Conservation (phyloP, 2,329 filamentous ascomycete species). For the Ploettnerulaceae sp. region DNA sequence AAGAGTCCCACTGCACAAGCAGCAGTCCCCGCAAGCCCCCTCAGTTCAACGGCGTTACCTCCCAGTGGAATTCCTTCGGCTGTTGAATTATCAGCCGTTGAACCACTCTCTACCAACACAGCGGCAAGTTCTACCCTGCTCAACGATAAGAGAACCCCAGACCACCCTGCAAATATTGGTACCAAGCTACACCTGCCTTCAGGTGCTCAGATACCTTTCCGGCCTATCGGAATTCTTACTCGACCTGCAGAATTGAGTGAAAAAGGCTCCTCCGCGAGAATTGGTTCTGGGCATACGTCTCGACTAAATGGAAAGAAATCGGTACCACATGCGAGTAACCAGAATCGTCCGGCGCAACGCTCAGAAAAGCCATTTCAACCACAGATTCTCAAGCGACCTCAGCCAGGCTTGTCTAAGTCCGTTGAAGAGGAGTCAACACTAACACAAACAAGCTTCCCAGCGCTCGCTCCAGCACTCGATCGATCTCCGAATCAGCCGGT, state of each 20-base stretch:
- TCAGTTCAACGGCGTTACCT: conserved; percentile 24
- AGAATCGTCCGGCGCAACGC: conserved; percentile 8
- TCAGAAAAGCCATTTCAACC: conserved; percentile 45
- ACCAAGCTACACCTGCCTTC: conserved; percentile 24
- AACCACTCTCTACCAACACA: conserved; percentile 25
- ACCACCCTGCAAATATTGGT: conserved; percentile 14
- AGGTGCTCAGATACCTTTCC: conserved; percentile 28
- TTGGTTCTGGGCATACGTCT: conserved; percentile 2
- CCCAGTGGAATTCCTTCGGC: conserved; percentile 28
- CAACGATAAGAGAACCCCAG: conserved; percentile 23
- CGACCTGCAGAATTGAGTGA: conserved; percentile 23
- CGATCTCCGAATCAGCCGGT: conserved; percentile 38
- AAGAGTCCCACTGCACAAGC: conserved; percentile 28
- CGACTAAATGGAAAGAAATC: conserved; percentile 13
- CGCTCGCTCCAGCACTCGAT: conserved; percentile 22
- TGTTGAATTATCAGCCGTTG: conserved; percentile 33
- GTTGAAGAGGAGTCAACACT: conserved; percentile 19
- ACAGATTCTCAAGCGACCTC: conserved; percentile 48
- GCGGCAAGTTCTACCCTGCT: conserved; percentile 18
- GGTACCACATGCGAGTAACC: background rate
- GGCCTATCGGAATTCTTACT: conserved; percentile 28
- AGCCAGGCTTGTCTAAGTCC: conserved; percentile 33
- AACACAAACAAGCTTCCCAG: conserved; percentile 5
- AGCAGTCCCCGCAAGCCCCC: conserved; percentile 12
- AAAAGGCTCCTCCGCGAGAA: conserved; percentile 10